Evolutionary conservation across 2,329 filamentous ascomycete genomes (phyloP).

Genomic region (Conoideocrella luteorostrata): DNA sequence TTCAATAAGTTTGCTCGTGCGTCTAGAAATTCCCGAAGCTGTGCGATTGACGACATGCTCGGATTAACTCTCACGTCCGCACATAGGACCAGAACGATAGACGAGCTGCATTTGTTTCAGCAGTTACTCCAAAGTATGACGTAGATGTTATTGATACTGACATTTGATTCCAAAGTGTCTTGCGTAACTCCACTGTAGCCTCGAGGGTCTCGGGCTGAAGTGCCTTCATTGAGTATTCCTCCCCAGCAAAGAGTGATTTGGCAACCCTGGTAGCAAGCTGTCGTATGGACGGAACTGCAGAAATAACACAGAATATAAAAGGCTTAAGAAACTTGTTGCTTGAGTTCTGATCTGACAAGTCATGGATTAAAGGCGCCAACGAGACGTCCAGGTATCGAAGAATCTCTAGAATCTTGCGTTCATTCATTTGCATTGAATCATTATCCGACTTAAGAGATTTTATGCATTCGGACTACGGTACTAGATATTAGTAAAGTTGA

Average conservation of each 20-base stretch:
- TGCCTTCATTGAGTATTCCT: conserved; percentile 21
- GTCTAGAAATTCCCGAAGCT: conserved; percentile 50
- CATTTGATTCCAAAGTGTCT: conserved; percentile 48
- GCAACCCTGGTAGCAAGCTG: conserved; percentile 41
- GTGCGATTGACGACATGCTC: conserved; percentile 36
- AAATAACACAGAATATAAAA: conserved; percentile 49
- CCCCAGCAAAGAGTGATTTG: conserved; percentile 36
- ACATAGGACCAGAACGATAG: conserved; percentile 40
- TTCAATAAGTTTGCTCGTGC: conserved; percentile 47
- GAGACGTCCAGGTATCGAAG: conserved; percentile 52
- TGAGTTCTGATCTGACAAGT: conserved; percentile 19
- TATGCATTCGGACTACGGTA: conserved; percentile 4
- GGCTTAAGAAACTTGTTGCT: conserved; percentile 36
- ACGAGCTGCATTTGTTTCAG: conserved; percentile 18
- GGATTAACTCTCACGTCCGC: conserved; percentile 39
- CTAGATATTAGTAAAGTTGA: not conserved
- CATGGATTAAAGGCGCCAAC: conserved; percentile 27
- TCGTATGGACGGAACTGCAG: conserved; percentile 43
- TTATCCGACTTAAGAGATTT: conserved; percentile 12
- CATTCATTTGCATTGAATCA: conserved; percentile 22
- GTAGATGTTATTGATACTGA: conserved; percentile 22
- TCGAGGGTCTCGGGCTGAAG: conserved; percentile 18
- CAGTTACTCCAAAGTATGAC: not conserved
- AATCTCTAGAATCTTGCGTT: conserved; percentile 27
- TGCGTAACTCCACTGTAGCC: conserved; percentile 21